A percentile compares a stretch with the other conserved stretches of the same genome.
Conservation (phyloP, 1,284 basidiomycete genomes). For the Fomitopsis palustris region DNA sequence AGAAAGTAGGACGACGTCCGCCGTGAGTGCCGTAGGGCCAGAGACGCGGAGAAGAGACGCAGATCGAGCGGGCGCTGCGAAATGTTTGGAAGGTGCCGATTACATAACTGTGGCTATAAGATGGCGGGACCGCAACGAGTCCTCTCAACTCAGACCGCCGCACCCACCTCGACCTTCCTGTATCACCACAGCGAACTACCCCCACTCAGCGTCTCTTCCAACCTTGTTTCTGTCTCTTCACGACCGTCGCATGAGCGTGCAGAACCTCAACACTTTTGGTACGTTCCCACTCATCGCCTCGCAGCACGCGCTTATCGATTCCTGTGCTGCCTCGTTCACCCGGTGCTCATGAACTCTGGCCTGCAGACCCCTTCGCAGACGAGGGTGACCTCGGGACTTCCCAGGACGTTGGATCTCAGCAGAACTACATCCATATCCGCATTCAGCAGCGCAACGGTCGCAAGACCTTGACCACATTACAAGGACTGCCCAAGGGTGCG, state of each 20-base stretch:
- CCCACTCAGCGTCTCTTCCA: slow-evolving; percentile 45
- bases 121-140: not conserved
- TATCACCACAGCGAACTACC: slow-evolving; percentile 23
- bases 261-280: slow-evolving; percentile 85
- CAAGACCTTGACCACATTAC: slow-evolving; percentile 97
- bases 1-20: too few species aligned
- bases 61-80: slow-evolving; percentile 2
- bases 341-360: slow-evolving; percentile 4
- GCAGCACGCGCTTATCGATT: slow-evolving; percentile 31
- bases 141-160: slow-evolving; percentile 25
- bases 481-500: slow-evolving; percentile 91
- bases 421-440: slow-evolving; percentile 92
- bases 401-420: slow-evolving; percentile 78
- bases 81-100: slow-evolving; percentile 2
- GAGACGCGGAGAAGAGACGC: not conserved
- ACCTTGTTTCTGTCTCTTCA: slow-evolving; percentile 25
- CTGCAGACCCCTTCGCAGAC: slow-evolving; percentile 90
- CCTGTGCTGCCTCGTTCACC: not conserved
- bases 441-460: slow-evolving; percentile 99
- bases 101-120: slow-evolving; percentile 12
- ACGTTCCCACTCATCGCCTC: slow-evolving; percentile 22
- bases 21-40: not conserved
- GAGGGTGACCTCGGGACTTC: slow-evolving; percentile 76
- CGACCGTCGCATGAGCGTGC: slow-evolving; percentile 83
- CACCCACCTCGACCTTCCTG: slow-evolving; percentile 23